Conservation (phyloP, 2,329 filamentous ascomycete species). For the Lecanicillium sp. region DNA sequence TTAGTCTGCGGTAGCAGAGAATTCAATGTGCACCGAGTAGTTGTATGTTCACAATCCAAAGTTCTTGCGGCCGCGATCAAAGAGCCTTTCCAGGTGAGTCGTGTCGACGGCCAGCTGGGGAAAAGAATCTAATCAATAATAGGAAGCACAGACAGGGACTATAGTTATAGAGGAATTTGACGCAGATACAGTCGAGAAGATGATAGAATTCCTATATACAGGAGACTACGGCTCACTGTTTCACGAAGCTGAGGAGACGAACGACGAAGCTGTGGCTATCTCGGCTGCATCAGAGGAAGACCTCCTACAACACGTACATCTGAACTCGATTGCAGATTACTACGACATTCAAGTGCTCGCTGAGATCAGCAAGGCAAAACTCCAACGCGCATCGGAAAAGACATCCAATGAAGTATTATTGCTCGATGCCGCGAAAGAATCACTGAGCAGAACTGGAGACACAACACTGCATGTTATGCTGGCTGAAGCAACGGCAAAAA, state of each 20-base stretch:
- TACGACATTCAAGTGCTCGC: conserved; percentile 17
- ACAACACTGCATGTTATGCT: background rate
- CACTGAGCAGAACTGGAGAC: conserved; percentile 1
- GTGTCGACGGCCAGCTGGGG: background rate
- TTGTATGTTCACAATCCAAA: conserved; percentile 19
- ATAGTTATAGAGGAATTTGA: conserved; percentile 17
- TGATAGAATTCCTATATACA: conserved; percentile 20
- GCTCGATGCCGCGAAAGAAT: background rate
- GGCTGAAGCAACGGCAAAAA: background rate
- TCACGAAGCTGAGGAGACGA: background rate
- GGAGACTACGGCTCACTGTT: conserved; percentile 16
- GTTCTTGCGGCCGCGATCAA: conserved; percentile 16
- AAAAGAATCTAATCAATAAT: background rate
- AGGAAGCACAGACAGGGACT: conserved; percentile 16
- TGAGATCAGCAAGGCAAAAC: conserved; percentile 13
- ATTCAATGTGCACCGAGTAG: conserved; percentile 19
- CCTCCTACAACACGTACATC: conserved; percentile 17
- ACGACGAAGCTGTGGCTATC: too few relatives aligned
- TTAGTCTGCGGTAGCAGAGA: conserved; percentile 16
- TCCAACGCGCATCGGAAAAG: conserved; percentile 4
- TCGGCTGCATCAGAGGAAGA: too few relatives aligned
- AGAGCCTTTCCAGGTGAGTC: conserved; percentile 15
- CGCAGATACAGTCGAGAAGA: conserved; percentile 15
- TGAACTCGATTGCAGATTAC: conserved; percentile 21
- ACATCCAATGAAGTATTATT: background rate